These are phyloP conservation scores for Aspergillus sergii DNA, from an alignment of 2,329 filamentous ascomycete species.

Conservation along the genomic window DNA sequence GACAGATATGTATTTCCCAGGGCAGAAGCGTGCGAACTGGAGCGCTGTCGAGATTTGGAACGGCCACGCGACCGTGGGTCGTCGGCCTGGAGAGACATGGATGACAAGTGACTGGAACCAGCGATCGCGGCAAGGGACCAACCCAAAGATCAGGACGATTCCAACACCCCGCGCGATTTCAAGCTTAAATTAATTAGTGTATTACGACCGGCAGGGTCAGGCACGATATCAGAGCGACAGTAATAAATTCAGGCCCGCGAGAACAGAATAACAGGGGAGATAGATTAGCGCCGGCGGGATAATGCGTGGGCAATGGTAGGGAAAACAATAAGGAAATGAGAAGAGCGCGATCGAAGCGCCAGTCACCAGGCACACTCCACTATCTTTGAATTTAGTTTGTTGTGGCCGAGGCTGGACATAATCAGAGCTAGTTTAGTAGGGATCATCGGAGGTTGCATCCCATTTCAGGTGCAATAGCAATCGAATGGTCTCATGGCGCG, in stretches of 20 bases:
- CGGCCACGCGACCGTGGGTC: slow-evolving; percentile 47
- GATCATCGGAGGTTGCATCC: slow-evolving; percentile 2
- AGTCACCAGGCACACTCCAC: slow-evolving; percentile 5
- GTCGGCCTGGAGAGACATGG: slow-evolving; percentile 43
- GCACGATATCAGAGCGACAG: not conserved
- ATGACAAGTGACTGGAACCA: slow-evolving; percentile 9
- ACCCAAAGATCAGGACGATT: not conserved
- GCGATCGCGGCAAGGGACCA: slow-evolving; percentile 1
- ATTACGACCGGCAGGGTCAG: not conserved
- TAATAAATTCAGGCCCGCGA: not conserved
- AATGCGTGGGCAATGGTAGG: not conserved
- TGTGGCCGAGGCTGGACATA: slow-evolving; percentile 5
- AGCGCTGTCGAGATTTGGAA: slow-evolving; percentile 49
- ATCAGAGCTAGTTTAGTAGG: not conserved
- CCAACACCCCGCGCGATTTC: not conserved
- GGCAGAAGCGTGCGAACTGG: slow-evolving; percentile 44
- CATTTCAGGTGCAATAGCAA: not conserved
- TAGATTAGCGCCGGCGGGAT: not conserved
- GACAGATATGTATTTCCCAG: slow-evolving; percentile 33
- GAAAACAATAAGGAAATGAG: not conserved
- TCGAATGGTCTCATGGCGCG: not conserved
- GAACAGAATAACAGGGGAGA: not conserved
- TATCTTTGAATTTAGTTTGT: slow-evolving; percentile 1
- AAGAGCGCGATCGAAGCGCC: not conserved
- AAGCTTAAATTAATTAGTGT: not conserved